Base-by-base conservation (phyloP, 306 rosid genomes). In the Trifolium repens region DNA sequence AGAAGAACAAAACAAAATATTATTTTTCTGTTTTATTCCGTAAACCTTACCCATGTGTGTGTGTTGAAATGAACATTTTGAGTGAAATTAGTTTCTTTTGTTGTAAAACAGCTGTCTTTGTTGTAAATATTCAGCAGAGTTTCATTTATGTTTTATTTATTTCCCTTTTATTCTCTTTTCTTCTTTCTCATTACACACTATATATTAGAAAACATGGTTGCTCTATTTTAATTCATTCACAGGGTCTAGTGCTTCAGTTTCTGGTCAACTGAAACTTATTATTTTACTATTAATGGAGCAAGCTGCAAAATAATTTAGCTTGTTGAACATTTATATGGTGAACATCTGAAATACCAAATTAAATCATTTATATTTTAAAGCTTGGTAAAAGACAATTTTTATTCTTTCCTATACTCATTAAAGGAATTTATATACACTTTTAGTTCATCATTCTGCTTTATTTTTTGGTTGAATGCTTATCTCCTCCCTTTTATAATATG, bases 401-500 rank as follows among this genome's bases (percentile, higher is more conserved):
- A 65, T 40, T 53, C 42, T 76, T 39, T 66, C 42, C 52, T 55
- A 22, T 35, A 52, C 43, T 24, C 65, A 2, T 7, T 7, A 53
- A 65, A 37, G 22, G 53, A 66, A 65, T 24, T 75, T 8, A 35
- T 24, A n/a, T 42, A 42, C 19, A n/a, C 24, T 55, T 67, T 42
- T 72, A 44, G 63, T 68, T 69, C 52, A 43, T 34, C 50, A 60
- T 68, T 67, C 14, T 59, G 30, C 30, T 67, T 67, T 78, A 34
- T 13, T 55, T 67, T 46, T 58, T 9, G 40, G 52, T 30, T 57
- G 15, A 17, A 68, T 49, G 27, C 43, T 65, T 69, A 58, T 69
- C 67, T 8, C 46, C 53, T 69, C 58, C 53, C 42, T 58, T 46
- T 32, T 44, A 34, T 69, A 69, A 37, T 59, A 37, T 59, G 64